Evolutionary conservation across 176 grass and related monocot genomes (phyloP), one percentile per base, ranked within the genome.

Genomic region (Musa troglodytarum): DNA sequence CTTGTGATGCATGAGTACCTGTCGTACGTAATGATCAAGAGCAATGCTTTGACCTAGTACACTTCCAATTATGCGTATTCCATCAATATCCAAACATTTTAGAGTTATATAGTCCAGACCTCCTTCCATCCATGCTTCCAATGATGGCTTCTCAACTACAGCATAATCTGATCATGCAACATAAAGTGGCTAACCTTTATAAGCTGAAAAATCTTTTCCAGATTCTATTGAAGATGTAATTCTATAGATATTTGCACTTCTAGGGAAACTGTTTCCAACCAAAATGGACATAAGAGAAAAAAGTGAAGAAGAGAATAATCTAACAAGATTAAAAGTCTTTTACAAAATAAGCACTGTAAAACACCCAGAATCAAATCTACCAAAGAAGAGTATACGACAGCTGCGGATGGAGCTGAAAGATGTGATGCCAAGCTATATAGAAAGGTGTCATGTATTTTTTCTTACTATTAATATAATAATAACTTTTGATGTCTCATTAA

Each of bases 31-130:
- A 82, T 96, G 89, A 84, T 96, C 92, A 72, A 96, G 89, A 80
- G 92, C 92, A 50, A 96, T 87, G 86, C 92, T 96, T 83, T 96
- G 92, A 62, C 92, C 92, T 56, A 96, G 85, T 66, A 96, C 92
- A 77, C 89, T 96, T 50, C 86, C 80, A 76, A 96, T 84, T 61
- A 96, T 96, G 52, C 83, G 92, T 79, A 92, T 89, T 56, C 89
- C 89, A 71, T 96, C 92, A 13, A 80, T 86, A 72, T 96, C 92
- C 82, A 96, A 75, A 82, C 85, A 87, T 89, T 96, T 96, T 64
- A 96, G 85, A 85, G 80, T 64, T 79, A 96, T 96, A 68, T 89
- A 89, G 75, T 96, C 92, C 65, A 88, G 84, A 53, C 92, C 92
- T 68, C 92, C 89, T 89, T 96, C 81, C 92, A 96, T 92, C 86